These are phyloP conservation scores for Fraxinus baroniana DNA, from an alignment of 305 asterid genomes.

Conservation along the genomic window DNA sequence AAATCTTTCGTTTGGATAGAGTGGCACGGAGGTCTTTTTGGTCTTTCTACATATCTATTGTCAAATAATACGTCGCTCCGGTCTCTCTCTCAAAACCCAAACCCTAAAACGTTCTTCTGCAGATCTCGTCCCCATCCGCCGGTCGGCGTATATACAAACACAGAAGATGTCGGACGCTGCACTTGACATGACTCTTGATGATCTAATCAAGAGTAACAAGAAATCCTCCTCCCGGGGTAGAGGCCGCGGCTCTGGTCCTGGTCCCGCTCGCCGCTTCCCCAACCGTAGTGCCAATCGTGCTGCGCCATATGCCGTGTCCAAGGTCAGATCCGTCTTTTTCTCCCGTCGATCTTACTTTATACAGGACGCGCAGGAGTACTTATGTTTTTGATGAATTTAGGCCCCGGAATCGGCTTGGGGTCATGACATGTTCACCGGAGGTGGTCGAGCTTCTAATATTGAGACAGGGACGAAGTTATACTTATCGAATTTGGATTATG, in stretches of 20 bases:
- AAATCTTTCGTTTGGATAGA: neutral
- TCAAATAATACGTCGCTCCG: neutral
- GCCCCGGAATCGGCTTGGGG: conserved; percentile 84
- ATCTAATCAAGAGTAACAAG: conserved; percentile 86
- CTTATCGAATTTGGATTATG: conserved; percentile 84
- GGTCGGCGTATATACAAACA: neutral
- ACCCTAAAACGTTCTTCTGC: neutral
- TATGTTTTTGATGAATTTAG: conserved; percentile 33
- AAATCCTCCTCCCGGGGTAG: conserved; percentile 51
- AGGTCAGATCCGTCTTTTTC: conserved; percentile 56
- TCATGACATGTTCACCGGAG: conserved; percentile 57
- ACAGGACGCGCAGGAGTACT: neutral
- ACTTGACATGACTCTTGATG: conserved; percentile 76
- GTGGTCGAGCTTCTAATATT: conserved; percentile 59
- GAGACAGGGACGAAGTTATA: conserved; percentile 94
- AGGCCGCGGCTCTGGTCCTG: conserved; percentile 56
- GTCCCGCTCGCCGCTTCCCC: conserved; percentile 61
- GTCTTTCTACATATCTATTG: neutral
- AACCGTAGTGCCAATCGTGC: conserved; percentile 64
- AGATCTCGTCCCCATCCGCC: conserved; percentile 18
- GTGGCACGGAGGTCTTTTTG: neutral
- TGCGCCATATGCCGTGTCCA: conserved; percentile 64
- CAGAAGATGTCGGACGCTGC: conserved; percentile 69
- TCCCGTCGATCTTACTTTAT: neutral
- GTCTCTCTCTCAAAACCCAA: neutral